Evolutionary conservation across 2,329 filamentous ascomycete genomes (phyloP), one percentile per base, ranked within the genome.

Genomic region (Aureobasidium subglaciale): DNA sequence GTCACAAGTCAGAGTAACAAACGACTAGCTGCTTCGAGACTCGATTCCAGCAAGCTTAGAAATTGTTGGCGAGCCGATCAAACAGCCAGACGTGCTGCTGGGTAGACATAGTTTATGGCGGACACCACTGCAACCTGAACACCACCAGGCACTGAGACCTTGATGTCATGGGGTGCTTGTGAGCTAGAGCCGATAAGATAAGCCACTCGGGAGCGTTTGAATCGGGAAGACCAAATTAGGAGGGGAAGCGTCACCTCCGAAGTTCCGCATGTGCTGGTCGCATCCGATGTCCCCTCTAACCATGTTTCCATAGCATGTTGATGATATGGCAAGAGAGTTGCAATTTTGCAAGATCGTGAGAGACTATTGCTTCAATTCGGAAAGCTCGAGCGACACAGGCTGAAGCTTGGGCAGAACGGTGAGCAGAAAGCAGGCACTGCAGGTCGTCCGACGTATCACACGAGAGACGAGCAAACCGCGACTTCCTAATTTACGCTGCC

Each of bases 361-460:
- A 22, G 27, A 32, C 48, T 27, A 18, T 27, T 37, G 25, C n/a
- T 13, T 22, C 32, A 30, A 25, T 24, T 16, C 48, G 35, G 48
- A 40, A 53, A 20, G 15, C n/a, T 30, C 35, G 48, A 41, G 37
- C 30, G 22, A 41, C 27, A 53, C 48, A 41, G n/a, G 25, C 48
- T 30, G 48, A 53, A 53, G 35, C 35, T 53, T 29, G 35, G 27
- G 13, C 48, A 16, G 15, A 25, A 32, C 48, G 15, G 35, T 53
- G 37, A 53, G 35, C 48, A 20, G 16, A 20, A 29, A 32, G 48
- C 48, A 38, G 25, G 35, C 48, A 41, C 48, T 7, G 25, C 48
- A 53, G 34, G 34, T 24, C 27, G 35, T 35, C 37, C 48, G 32
- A 50, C 46, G 35, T 53, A 40, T 41, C 48, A 41, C 48, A 53